phyloP scores from a whole-genome alignment of 352 stramenopile species.

The Globisporangium parvum region DNA sequence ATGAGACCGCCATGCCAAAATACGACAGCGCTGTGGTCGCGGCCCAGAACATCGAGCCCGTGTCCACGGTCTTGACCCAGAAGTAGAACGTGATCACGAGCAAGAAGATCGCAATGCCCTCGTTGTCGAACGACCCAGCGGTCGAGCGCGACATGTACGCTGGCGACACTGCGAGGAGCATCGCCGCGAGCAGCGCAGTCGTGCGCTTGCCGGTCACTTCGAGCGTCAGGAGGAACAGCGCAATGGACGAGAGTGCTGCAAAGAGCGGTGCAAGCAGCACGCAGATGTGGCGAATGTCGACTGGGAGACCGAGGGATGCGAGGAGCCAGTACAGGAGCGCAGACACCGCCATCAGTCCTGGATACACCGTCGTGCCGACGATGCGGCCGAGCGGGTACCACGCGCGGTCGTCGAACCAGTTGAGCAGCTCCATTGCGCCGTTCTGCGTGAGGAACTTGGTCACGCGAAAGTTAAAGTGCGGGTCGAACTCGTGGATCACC shows the following conservation, averaged over 20 bases:
- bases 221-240: slow-evolving; percentile 84
- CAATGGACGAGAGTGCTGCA: slow-evolving; percentile 74
- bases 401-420: slow-evolving; percentile 97
- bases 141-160: slow-evolving; percentile 97
- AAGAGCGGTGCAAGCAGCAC: slow-evolving; percentile 90
- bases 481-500: slow-evolving; percentile 91
- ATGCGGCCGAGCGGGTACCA: slow-evolving; percentile 93
- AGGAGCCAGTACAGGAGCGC: slow-evolving; percentile 73
- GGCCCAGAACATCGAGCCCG: slow-evolving; percentile 71
- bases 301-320: slow-evolving; percentile 41
- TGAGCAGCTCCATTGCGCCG: slow-evolving; percentile 90
- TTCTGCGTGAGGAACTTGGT: slow-evolving; percentile 93
- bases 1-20: slow-evolving; percentile 96
- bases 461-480: slow-evolving; percentile 99
- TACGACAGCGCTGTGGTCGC: slow-evolving; percentile 83
- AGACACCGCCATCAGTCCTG: slow-evolving; percentile 87
- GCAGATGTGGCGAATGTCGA: slow-evolving; percentile 84
- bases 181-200: slow-evolving; percentile 84
- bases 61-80: slow-evolving; percentile 88
- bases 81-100: slow-evolving; percentile 97
- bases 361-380: slow-evolving; percentile 92
- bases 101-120: slow-evolving; percentile 97
- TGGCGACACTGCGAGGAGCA: slow-evolving; percentile 94
- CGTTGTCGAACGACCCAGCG: slow-evolving; percentile 98
- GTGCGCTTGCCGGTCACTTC: slow-evolving; percentile 61